Base-by-base conservation (phyloP, 441 rosid species). In the Populus hybrid region DNA sequence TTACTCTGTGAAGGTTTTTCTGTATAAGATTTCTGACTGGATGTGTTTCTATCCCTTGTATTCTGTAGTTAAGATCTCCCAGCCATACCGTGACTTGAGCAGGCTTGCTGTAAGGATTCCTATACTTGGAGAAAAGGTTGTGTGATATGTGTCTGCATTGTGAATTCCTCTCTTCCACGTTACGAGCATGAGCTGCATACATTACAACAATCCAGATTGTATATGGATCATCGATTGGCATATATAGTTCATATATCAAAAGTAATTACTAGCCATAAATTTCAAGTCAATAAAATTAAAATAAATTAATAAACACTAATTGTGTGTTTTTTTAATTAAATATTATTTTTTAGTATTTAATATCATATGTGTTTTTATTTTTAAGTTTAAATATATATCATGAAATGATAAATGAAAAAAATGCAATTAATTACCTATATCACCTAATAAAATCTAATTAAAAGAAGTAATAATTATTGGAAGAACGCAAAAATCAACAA, bases 21-120 rank as follows among this genome's bases (percentile, higher is more conserved):
- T 77, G 82, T 56, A 92, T 92, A 53, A 92, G 81, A 18, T 81
- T 86, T 75, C 97, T 79, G 24, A 80, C 94, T 0, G 92, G 93
- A 68, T 83, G 81, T 1, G 86, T 85, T 31, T 81, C 63, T 50
- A 86, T 84, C 35, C 90, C 91, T 38, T 88, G 86, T 21, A 92
- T 72, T 61, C 95, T 88, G 86, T 90, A 90, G 68, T 90, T 90
- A 31, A 92, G 90, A 80, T 91, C 97, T 73, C 94, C 97, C 73
- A 92, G 80, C 93, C 95, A 91, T 21, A 92, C 82, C 0, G 90
- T 91, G 69, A 91, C 69, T 5, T 91, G 91, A 76, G 83, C 81
- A 4, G 87, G 85, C 9, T 63, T 70, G 2, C 88, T 81, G 36
- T 84, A 79, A 36, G 85, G 89, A 75, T 83, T 87, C 78, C 65